Conservation (phyloP, 2,329 filamentous ascomycete species). For the Alternaria alternata region DNA sequence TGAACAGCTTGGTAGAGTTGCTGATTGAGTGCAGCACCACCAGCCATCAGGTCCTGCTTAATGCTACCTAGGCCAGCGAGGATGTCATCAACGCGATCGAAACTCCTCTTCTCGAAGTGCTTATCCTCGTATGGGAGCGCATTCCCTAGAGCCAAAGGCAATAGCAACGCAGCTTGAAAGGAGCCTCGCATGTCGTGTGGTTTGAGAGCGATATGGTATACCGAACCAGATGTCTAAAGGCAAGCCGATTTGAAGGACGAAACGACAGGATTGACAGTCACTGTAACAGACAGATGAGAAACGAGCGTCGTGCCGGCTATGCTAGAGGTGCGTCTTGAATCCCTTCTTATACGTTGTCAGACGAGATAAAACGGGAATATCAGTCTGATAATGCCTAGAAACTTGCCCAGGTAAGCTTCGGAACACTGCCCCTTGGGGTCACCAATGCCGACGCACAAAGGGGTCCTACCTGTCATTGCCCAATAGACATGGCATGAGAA, state of each 20-base stretch:
- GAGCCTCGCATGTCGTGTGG: not conserved
- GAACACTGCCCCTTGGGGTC: not conserved
- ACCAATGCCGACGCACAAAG: not conserved
- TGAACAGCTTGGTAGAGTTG: conserved; percentile 32
- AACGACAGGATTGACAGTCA: not conserved
- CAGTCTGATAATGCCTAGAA: not conserved
- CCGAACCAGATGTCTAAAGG: not conserved
- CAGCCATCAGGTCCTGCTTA: conserved; percentile 27
- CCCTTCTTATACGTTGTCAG: not conserved
- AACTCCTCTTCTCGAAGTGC: not conserved
- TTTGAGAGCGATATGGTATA: not conserved
- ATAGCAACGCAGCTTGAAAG: not conserved
- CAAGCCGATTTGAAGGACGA: not conserved
- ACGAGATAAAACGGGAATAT: not conserved
- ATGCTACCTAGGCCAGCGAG: conserved; percentile 1
- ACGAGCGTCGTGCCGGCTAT: not conserved
- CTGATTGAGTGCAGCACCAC: conserved; percentile 31
- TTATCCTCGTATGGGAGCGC: not conserved
- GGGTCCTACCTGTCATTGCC: not conserved
- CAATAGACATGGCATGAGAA: not conserved
- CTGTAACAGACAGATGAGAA: not conserved
- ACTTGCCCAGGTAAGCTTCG: not conserved
- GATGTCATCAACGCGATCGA: not conserved
- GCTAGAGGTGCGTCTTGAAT: not conserved
- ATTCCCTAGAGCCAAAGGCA: not conserved